Evolutionary conservation across 768 basidiomycete genomes (phyloP), one percentile per base, ranked within the genome.

Genomic region (Austroboletus eburneus): DNA sequence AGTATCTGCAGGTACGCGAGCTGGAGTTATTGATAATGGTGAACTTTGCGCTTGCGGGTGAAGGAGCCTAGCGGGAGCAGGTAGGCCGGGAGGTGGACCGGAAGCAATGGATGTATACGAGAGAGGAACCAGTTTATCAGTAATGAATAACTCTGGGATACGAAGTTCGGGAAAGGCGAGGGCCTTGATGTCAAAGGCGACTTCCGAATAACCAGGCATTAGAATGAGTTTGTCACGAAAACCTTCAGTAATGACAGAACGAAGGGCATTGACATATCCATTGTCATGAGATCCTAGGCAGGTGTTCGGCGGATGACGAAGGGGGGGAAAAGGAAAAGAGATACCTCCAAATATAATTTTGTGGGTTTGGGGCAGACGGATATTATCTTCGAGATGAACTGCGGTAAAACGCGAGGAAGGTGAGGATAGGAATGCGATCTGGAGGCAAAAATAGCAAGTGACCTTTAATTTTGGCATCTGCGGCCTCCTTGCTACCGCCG

Each of bases 401-500:
- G 38, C 9, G 49, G 35, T n/a, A 17, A 35, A 22, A 49, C 42
- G 42, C 27, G 34, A 9, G 35, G 13, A 13, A 17, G 17, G 46
- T 57, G 45, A 61, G 57, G 35, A 39, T 33, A 39, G 9, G 34
- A 20, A 27, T 6, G 24, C 43, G 1, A 18, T 8, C 17, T 22
- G 30, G 13, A 22, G 43, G 23, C 0, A 13, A 43, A 37, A 32
- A 35, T 40, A 22, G 29, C n/a, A 43, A 43, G 30, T 9, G 53
- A 84, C 86, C 81, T 73, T 83, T 85, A 60, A 87, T 77, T 66
- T 87, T 87, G 36, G 80, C 75, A 62, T 87, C 85, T 23, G 83
- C 85, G 4, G 80, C 82, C 70, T 87, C 85, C 66, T 87, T 87
- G 41, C 73, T 79, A 49, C 68, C 69, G 39, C 85, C 85, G 42